These are phyloP conservation scores for Prunus fruticosa DNA, from an alignment of 306 rosid species.

Conservation along the genomic window DNA sequence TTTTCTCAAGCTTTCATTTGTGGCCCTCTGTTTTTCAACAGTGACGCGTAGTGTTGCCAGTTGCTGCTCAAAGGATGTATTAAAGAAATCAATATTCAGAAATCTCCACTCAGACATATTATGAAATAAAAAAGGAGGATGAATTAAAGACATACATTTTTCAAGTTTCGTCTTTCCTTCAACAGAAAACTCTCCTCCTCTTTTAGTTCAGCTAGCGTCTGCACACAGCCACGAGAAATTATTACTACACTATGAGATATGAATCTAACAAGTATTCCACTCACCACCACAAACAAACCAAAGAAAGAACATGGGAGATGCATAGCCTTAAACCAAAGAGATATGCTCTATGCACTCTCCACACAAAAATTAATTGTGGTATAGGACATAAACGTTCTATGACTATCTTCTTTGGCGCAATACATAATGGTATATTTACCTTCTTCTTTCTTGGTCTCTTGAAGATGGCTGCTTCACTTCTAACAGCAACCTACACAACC, in stretches of 20 bases:
- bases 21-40: constrained; percentile 57
- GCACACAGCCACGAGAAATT: constrained; percentile 25
- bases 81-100: constrained; percentile 8
- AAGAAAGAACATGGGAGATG: neutral
- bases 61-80: constrained; percentile 47
- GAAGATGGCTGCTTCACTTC: constrained; percentile 34
- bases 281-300: constrained; percentile 4
- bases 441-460: constrained; percentile 65
- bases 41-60: constrained; percentile 45
- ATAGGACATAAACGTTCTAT: neutral
- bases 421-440: constrained; percentile 30
- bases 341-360: too few species aligned
- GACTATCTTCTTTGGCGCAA: neutral
- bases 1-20: constrained; percentile 65
- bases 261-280: neutral
- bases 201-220: constrained; percentile 78
- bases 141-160: constrained; percentile 43
- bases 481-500: constrained; percentile 40
- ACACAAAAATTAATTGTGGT: neutral
- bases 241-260: neutral
- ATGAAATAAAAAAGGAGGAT: neutral
- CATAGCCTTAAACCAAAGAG: too few species aligned
- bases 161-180: constrained; percentile 65
- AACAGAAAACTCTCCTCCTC: constrained; percentile 73
- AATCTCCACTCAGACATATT: neutral